These are phyloP conservation scores for Trichoderma reesei DNA, from an alignment of 495 filamentous ascomycete species.

Conservation along the genomic window DNA sequence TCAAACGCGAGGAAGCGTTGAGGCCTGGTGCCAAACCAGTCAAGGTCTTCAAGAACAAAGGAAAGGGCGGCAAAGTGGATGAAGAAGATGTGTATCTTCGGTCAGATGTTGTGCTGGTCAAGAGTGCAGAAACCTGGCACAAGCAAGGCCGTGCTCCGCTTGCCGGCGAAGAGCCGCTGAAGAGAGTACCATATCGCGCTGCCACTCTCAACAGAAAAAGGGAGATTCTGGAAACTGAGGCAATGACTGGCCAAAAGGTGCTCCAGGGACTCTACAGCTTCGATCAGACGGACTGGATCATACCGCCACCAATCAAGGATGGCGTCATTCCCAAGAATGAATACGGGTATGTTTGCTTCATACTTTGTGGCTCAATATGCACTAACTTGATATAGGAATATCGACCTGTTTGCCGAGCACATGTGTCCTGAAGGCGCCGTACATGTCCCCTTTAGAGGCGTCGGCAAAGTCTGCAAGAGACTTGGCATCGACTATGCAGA, in stretches of 20 bases:
- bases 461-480: slow-evolving; percentile 67
- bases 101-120: slow-evolving; percentile 71
- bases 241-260: slow-evolving; percentile 67
- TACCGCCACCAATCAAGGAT: slow-evolving; percentile 70
- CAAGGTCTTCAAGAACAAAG: slow-evolving; percentile 59
- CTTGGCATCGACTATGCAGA: slow-evolving; percentile 86
- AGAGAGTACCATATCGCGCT: slow-evolving; percentile 79
- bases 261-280: slow-evolving; percentile 76
- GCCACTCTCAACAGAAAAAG: slow-evolving; percentile 82
- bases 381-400: slow-evolving; percentile 43
- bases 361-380: neutral
- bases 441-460: slow-evolving; percentile 71
- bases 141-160: slow-evolving; percentile 80
- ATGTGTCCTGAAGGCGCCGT: slow-evolving; percentile 86
- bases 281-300: slow-evolving; percentile 90
- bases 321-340: slow-evolving; percentile 89
- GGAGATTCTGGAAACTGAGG: slow-evolving; percentile 76
- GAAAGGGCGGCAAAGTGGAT: slow-evolving; percentile 52
- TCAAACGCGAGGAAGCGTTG: slow-evolving; percentile 87
- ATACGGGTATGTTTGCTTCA: slow-evolving; percentile 45
- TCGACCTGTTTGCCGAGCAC: slow-evolving; percentile 85
- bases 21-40: slow-evolving; percentile 57
- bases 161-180: slow-evolving; percentile 62
- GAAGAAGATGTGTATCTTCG: slow-evolving; percentile 75
- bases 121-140: slow-evolving; percentile 94